Base-by-base conservation (phyloP, 805 yeast species). In the Cyberlindnera saturnus region DNA sequence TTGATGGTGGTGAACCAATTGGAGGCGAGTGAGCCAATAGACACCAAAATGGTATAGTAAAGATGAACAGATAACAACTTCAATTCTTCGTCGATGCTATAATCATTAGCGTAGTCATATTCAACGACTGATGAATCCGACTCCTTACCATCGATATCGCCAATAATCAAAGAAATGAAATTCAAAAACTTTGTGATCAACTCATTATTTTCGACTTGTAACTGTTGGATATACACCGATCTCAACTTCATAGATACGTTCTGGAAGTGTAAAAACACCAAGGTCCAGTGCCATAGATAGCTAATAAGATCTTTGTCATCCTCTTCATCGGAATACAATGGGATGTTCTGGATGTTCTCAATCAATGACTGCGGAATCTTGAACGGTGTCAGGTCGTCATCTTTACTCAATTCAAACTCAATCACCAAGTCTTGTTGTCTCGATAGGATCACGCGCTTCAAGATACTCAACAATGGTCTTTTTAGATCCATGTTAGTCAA, bases 1-100 rank as follows among this genome's bases (percentile, higher is more conserved):
- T 88, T 75, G 30, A 88, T 70, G 15, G 76, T 77, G 42, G 76
- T 68, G 64, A 72, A 89, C 96, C 96, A 90, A 13, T 63, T 61
- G 53, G 81, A 83, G 3, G 74, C 75, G 15, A 69, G 58, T 3
- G 83, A 73, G 2, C 87, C 86, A 36, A 79, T 65, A 49, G 71
- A 66, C 38, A 66, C 63, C 54, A 81, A 68, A 3, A 74, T 53
- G 36, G 68, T 60, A 55, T 70, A 83, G 48, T 73, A 75, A 37
- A 82, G 55, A 53, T 81, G 77, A 13, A 77, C 56, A 4, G 74
- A 51, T 18, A 79, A 45, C 30, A 70, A 60, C 36, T 63, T 61
- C 35, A 64, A 79, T 28, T 53, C 60, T 6, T 48, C 45, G n/a
- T 45, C 38, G 3, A 43, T 34, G 15, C 36, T 40, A 32, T 42